phyloP scores from a whole-genome alignment of 495 filamentous ascomycete genomes.

The Xylaria acuta region DNA sequence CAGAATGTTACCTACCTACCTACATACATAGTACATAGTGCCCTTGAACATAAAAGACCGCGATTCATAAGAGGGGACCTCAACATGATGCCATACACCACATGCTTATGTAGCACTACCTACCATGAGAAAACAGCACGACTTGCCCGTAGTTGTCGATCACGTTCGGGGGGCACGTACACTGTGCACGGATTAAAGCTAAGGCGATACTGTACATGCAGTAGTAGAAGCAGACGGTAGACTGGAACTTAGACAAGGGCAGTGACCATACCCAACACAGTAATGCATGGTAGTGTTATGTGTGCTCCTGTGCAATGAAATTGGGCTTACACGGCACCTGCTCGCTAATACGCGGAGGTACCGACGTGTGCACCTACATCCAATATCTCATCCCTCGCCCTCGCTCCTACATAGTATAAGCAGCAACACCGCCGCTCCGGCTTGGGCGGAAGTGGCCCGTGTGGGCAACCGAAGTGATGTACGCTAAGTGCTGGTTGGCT shows the following conservation, averaged over 20 bases:
- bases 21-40: not conserved
- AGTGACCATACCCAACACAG: not conserved
- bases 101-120: not conserved
- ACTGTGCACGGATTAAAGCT: not conserved
- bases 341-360: not conserved
- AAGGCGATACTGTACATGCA: not conserved
- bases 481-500: conserved; percentile 12
- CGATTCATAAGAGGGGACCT: not conserved
- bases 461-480: conserved; percentile 9
- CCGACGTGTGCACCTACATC: not conserved
- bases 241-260: no score
- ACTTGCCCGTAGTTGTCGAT: no score
- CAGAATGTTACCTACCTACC: not conserved
- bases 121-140: no score
- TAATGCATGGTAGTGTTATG: not conserved
- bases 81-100: not conserved
- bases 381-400: not conserved
- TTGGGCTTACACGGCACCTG: conserved; percentile 6
- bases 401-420: no score
- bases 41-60: not conserved
- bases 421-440: conserved; percentile 16
- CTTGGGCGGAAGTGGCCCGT: conserved; percentile 28
- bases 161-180: not conserved
- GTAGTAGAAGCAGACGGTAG: no score
- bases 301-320: no score